Evolutionary conservation across 495 filamentous ascomycete species (phyloP).

Genomic region (Neurospora sp.): DNA sequence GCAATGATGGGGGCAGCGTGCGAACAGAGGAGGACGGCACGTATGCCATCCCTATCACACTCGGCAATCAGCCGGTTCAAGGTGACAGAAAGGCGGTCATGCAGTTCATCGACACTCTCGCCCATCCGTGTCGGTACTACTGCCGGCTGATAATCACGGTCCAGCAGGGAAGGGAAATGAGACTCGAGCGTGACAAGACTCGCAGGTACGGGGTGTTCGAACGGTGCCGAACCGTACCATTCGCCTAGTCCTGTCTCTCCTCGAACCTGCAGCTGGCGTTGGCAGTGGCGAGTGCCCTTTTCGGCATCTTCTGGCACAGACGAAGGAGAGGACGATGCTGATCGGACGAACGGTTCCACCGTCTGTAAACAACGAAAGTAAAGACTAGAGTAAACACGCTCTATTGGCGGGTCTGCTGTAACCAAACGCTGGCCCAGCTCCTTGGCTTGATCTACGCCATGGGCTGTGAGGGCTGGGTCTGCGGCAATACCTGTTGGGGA

Average conservation of each 20-base stretch:
- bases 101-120: slow-evolving; percentile 66
- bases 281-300: neutral
- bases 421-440: slow-evolving; percentile 60
- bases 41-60: slow-evolving; percentile 52
- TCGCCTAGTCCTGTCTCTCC: slow-evolving; percentile 75
- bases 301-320: neutral
- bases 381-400: slow-evolving; percentile 71
- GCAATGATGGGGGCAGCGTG: slow-evolving; percentile 86
- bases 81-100: slow-evolving; percentile 65
- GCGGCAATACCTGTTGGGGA: slow-evolving; percentile 77
- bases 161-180: slow-evolving; percentile 54
- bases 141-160: slow-evolving; percentile 43
- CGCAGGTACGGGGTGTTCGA: slow-evolving; percentile 75
- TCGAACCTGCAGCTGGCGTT: slow-evolving; percentile 31
- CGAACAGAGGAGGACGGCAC: slow-evolving; percentile 69
- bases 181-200: slow-evolving; percentile 41
- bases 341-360: slow-evolving; percentile 55
- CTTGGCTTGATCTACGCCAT: slow-evolving; percentile 75
- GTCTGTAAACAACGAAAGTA: slow-evolving; percentile 94
- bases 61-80: slow-evolving; percentile 59
- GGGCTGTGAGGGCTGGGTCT: slow-evolving; percentile 76
- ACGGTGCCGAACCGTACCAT: slow-evolving; percentile 77
- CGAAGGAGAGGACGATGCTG: slow-evolving; percentile 27
- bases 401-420: slow-evolving; percentile 52
- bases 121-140: slow-evolving; percentile 59